Evolutionary conservation across 2,329 filamentous ascomycete genomes (phyloP), one percentile per base, ranked within the genome.

Genomic region (Trichoderma atroviride): DNA sequence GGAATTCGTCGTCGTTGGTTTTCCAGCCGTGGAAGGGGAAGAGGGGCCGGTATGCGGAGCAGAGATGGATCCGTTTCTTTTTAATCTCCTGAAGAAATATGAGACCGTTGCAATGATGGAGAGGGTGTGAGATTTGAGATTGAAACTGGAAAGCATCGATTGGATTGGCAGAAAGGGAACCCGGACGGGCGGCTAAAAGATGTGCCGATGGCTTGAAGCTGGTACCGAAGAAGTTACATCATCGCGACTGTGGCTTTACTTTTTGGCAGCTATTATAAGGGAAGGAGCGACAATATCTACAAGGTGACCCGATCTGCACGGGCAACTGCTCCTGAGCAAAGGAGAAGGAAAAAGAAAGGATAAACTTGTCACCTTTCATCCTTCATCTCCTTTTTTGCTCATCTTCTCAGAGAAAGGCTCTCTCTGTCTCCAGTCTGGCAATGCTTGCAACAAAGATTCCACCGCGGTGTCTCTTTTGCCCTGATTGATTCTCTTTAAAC

Each of bases 101-200:
- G 6, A 43, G 40, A 40, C 33, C 35, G 35, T 40, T 16, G 35
- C 35, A 40, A 40, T 40, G 35, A 29, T 33, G 2, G 27, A 14
- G 5, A 27, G 55, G 19, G 16, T 13, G 24, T 47, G n/a, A 57
- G 40, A 50, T 57, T 57, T 24, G 52, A 31, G 27, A 19, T 29
- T 35, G 53, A 40, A 29, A 62, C 47, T 47, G 53, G 50, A 24
- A 33, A 47, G 37, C 62, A 50, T n/a, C 57, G 62, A 65, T 65
- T 65, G 62, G 62, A 65, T 65, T 65, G 62, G 62, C 62, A 64
- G 31, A 27, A 65, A 57, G 29, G 53, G 3, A 37, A 57, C 3
- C 2, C 27, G 16, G 57, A 13, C n/a, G 27, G 4, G 62, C 62
- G 62, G 62, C 53, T 65, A 57, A 65, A 65, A 24, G 53, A 65